Evolutionary conservation across 2,329 filamentous ascomycete species (phyloP).

Genomic region (Berkeleyomyces basicola): DNA sequence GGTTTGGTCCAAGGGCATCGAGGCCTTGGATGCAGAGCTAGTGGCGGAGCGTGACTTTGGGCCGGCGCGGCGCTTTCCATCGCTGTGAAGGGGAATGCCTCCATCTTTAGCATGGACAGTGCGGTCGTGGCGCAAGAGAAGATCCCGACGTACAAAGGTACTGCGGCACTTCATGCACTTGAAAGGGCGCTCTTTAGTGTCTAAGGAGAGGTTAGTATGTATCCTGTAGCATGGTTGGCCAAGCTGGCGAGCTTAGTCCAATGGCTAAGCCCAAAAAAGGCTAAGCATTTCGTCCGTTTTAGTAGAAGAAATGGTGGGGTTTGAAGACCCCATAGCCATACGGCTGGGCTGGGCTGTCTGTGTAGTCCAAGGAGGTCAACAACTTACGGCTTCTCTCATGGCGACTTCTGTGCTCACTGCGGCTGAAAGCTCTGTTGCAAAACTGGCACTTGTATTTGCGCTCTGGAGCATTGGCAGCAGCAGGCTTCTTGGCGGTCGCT

Average conservation of each 20-base stretch:
- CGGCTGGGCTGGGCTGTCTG: too few relatives aligned
- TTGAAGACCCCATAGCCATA: not conserved
- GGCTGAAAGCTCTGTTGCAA: slow-evolving; percentile 91
- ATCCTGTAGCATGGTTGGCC: not conserved
- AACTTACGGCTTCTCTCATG: slow-evolving; percentile 96
- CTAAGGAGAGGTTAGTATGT: slow-evolving; percentile 28
- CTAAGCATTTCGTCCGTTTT: not conserved
- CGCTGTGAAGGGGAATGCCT: slow-evolving; percentile 81
- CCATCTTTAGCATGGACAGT: slow-evolving; percentile 98
- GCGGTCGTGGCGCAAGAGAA: slow-evolving; percentile 90
- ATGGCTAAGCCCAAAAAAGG: not conserved
- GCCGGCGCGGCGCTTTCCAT: slow-evolving; percentile 69
- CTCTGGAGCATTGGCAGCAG: slow-evolving; percentile 42
- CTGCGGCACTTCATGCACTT: slow-evolving; percentile 97
- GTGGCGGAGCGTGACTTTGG: slow-evolving; percentile 48
- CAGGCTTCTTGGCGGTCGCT: slow-evolving; percentile 19
- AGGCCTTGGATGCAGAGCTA: slow-evolving; percentile 51
- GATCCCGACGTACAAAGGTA: slow-evolving; percentile 93
- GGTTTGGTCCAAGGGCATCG: slow-evolving; percentile 67
- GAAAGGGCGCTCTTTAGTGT: slow-evolving; percentile 97
- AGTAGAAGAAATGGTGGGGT: not conserved
- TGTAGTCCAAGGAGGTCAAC: slow-evolving; percentile 7
- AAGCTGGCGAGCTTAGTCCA: not conserved
- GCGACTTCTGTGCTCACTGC: slow-evolving; percentile 90
- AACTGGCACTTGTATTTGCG: slow-evolving; percentile 99